Conservation (phyloP, 2,329 filamentous ascomycete species). For the Xylaria polymorpha region DNA sequence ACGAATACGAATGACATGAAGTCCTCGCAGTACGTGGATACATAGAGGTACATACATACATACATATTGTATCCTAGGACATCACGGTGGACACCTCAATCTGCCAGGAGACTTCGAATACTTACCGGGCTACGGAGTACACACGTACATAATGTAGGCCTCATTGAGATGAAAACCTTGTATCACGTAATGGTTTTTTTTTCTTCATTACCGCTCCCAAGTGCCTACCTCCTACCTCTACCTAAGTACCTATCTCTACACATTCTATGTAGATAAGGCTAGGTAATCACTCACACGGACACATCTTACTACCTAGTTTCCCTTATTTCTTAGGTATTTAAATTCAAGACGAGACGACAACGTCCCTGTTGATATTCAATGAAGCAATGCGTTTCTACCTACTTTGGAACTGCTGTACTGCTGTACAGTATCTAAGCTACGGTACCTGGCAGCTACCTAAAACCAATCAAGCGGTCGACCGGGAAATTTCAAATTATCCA, state of each 20-base stretch:
- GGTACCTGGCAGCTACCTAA: not conserved
- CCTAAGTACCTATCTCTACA: not conserved
- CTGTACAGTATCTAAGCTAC: not conserved
- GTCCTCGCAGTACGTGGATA: not conserved
- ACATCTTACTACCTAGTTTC: not conserved
- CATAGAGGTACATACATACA: not conserved
- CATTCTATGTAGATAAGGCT: too few relatives aligned
- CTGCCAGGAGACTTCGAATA: not conserved
- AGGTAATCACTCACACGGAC: too few relatives aligned
- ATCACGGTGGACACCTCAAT: not conserved
- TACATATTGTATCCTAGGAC: not conserved
- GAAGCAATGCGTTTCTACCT: not conserved
- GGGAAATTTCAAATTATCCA: conserved; percentile 14
- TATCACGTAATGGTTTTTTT: conserved; percentile 14
- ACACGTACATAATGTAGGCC: too few relatives aligned
- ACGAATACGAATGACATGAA: conserved; percentile 20
- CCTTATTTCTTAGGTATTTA: too few relatives aligned
- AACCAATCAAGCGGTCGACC: not conserved
- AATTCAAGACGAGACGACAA: too few relatives aligned
- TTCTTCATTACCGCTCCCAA: not conserved
- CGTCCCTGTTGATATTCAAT: not conserved
- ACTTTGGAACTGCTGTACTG: not conserved
- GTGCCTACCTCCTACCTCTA: not conserved
- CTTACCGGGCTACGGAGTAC: too few relatives aligned
- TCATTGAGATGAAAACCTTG: not conserved